Conservation (phyloP, 331 rosid genomes). For the Cucumis variabilis region DNA sequence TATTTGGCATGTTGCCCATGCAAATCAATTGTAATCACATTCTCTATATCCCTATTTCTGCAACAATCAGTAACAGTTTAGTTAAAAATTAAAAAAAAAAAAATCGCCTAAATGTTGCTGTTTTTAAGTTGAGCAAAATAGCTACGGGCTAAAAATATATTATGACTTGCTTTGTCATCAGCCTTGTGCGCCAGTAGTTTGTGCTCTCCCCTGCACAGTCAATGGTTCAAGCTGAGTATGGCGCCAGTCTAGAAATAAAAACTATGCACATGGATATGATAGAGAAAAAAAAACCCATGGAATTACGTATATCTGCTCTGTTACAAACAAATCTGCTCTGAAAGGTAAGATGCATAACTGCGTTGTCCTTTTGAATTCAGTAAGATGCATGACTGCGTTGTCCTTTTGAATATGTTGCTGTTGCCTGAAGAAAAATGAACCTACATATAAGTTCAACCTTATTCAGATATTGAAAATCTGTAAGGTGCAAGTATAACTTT, state of each 20-base stretch:
- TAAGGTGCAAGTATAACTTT: slow-evolving; percentile 56
- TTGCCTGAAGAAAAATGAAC: slow-evolving; percentile 66
- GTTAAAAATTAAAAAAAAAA: slow-evolving; percentile 34
- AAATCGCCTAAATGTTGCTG: slow-evolving; percentile 20
- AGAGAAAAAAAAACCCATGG: not conserved
- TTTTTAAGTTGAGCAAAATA: slow-evolving; percentile 27
- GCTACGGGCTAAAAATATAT: slow-evolving; percentile 83
- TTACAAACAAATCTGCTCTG: no score
- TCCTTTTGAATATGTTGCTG: slow-evolving; percentile 67
- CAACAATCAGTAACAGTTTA: slow-evolving; percentile 43
- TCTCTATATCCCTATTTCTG: slow-evolving; percentile 92
- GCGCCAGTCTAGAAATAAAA: no score
- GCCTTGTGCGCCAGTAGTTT: slow-evolving; percentile 75
- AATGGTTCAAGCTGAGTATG: not conserved
- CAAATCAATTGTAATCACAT: slow-evolving; percentile 91
- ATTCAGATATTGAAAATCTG: slow-evolving; percentile 23
- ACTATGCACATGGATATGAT: not conserved
- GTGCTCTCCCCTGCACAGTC: slow-evolving; percentile 66
- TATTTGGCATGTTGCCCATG: slow-evolving; percentile 95
- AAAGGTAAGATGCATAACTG: slow-evolving; percentile 78
- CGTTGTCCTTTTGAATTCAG: no score
- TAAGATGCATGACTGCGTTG: no score
- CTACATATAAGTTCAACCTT: slow-evolving; percentile 27
- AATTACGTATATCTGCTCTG: not conserved
- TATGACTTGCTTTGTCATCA: slow-evolving; percentile 85